These are phyloP conservation scores for Cadophora gregata DNA, from an alignment of 2,329 filamentous ascomycete genomes.

Conservation along the genomic window DNA sequence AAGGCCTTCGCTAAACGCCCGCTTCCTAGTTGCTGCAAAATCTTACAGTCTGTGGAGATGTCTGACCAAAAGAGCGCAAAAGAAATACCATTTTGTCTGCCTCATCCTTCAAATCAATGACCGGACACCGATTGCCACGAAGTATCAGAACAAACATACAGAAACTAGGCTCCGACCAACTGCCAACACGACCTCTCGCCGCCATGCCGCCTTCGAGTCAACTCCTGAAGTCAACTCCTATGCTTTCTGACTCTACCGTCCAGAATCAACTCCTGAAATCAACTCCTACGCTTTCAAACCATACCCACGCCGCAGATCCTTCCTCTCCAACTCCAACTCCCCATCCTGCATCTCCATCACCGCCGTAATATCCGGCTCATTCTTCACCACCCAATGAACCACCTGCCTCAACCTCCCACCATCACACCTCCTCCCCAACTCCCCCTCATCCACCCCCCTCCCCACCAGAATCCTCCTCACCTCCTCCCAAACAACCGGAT, in stretches of 20 bases:
- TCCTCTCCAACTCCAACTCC: neutral
- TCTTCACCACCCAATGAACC: slow-evolving; percentile 16
- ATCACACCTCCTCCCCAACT: slow-evolving; percentile 9
- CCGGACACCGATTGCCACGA: neutral
- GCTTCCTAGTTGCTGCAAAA: neutral
- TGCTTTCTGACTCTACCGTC: neutral
- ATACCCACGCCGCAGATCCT: neutral
- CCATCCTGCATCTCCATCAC: slow-evolving; percentile 4
- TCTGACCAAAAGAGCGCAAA: neutral
- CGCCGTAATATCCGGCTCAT: slow-evolving; percentile 19
- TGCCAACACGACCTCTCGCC: neutral
- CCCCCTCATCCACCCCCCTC: slow-evolving; percentile 1
- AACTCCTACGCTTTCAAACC: neutral
- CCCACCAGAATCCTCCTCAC: slow-evolving; percentile 1
- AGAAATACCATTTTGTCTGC: neutral
- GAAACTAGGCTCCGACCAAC: neutral
- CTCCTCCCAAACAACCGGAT: slow-evolving; percentile 8
- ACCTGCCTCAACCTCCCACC: slow-evolving; percentile 18
- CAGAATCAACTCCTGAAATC: neutral
- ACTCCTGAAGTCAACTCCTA: neutral
- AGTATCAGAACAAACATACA: neutral
- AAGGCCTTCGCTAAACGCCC: neutral
- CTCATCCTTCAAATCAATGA: neutral
- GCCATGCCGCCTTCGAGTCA: neutral
- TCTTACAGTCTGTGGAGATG: neutral